These are phyloP conservation scores for Nelumbo lutea DNA, from an alignment of 164 flowering plant genomes.

Conservation along the genomic window DNA sequence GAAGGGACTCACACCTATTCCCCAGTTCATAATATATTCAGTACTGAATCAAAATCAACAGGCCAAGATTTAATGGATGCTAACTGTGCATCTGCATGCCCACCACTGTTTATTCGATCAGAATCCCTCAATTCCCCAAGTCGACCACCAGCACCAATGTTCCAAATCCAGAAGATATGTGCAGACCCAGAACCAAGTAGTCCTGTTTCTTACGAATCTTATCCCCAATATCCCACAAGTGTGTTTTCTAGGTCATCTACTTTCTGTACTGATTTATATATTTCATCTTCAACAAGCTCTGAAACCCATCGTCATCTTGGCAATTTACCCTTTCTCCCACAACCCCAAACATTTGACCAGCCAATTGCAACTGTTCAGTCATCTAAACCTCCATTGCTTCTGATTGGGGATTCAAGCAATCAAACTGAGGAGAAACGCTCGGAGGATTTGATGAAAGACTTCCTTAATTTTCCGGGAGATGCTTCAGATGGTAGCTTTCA, in stretches of 20 bases:
- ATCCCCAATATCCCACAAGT: constrained; percentile 19
- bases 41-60: constrained; percentile 24
- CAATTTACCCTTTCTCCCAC: constrained; percentile 61
- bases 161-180: constrained; percentile 11
- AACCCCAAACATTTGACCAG: constrained; percentile 33
- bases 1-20: constrained; percentile 24
- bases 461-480: constrained; percentile 36
- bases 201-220: constrained; percentile 23
- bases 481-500: constrained; percentile 30
- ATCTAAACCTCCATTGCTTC: constrained; percentile 23
- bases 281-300: constrained; percentile 52
- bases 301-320: constrained; percentile 40
- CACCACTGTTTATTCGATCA: constrained; percentile 15
- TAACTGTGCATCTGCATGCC: constrained; percentile 20
- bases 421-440: constrained; percentile 23
- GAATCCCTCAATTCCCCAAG: constrained; percentile 16
- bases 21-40: constrained; percentile 21
- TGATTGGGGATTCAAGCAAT: constrained; percentile 25
- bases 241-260: constrained; percentile 45
- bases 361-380: constrained; percentile 33
- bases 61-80: constrained; percentile 14
- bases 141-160: constrained; percentile 10
- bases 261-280: constrained; percentile 55
- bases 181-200: constrained; percentile 18
- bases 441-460: constrained; percentile 37